Evolutionary conservation across 768 basidiomycete genomes (phyloP).

Genomic region (Neoboletus subvelutipes): DNA sequence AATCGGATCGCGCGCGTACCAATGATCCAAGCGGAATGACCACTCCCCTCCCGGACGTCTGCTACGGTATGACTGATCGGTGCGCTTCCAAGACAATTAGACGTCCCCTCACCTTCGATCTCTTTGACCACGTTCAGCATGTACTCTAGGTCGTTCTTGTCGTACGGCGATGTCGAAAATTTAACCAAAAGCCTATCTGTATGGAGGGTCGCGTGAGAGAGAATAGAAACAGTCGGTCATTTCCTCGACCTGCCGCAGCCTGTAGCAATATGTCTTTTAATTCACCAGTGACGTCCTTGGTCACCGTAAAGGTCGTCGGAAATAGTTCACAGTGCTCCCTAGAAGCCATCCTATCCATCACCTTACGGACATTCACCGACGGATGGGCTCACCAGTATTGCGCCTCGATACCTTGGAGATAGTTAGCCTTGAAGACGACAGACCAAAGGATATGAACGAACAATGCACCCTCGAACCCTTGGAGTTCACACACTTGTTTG

Average conservation of each 20-base stretch:
- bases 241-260: slow-evolving; percentile 28
- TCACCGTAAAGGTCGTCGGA: slow-evolving; percentile 24
- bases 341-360: not conserved
- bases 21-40: slow-evolving; percentile 26
- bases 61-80: slow-evolving; percentile 3
- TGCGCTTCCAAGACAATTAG: not conserved
- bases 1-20: slow-evolving; percentile 10
- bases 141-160: slow-evolving; percentile 19
- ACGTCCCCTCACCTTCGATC: slow-evolving; percentile 18
- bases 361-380: no score
- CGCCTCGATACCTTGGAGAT: slow-evolving; percentile 23
- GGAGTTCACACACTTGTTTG: slow-evolving; percentile 14
- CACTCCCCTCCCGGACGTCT: slow-evolving; percentile 7
- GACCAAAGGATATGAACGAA: slow-evolving; percentile 11
- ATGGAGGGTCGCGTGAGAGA: not conserved
- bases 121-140: slow-evolving; percentile 32
- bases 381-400: slow-evolving; percentile 28
- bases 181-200: slow-evolving; percentile 31
- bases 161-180: slow-evolving; percentile 34
- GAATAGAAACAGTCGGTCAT: not conserved
- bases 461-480: slow-evolving; percentile 21
- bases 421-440: not conserved
- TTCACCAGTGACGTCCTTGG: slow-evolving; percentile 15
- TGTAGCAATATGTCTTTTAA: slow-evolving; percentile 27
- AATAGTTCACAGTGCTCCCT: slow-evolving; percentile 35